phyloP scores from a whole-genome alignment of 371 early-diverging fungal genomes.

The Lichtheimia hyalospora region DNA sequence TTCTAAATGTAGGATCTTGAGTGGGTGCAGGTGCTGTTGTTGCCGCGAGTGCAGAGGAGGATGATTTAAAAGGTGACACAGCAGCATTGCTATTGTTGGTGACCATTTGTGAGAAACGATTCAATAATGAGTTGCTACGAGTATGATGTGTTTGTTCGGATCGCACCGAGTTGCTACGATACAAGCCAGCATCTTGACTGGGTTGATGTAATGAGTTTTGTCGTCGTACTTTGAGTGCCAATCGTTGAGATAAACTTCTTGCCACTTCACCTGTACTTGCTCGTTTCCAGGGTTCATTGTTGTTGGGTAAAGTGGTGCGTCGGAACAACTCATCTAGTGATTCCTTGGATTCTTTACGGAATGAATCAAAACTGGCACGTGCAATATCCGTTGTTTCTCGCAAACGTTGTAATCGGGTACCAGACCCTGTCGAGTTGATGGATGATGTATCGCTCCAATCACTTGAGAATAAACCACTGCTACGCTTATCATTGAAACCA shows the following conservation, averaged over 20 bases:
- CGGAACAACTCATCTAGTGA: slow-evolving; percentile 46
- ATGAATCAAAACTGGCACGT: slow-evolving; percentile 40
- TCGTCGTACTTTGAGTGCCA: slow-evolving; percentile 22
- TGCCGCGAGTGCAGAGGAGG: no score
- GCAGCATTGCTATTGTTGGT: slow-evolving; percentile 15
- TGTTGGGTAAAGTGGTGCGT: slow-evolving; percentile 12
- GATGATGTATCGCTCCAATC: slow-evolving; percentile 45
- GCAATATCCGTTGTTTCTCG: slow-evolving; percentile 47
- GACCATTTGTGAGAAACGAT: slow-evolving; percentile 39
- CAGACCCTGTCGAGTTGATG: slow-evolving; percentile 36
- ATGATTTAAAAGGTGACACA: slow-evolving; percentile 9
- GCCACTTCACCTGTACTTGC: slow-evolving; percentile 38
- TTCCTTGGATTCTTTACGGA: slow-evolving; percentile 39
- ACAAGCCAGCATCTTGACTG: background rate
- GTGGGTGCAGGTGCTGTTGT: no score
- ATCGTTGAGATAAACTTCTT: slow-evolving; percentile 31
- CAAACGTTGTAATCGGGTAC: slow-evolving; percentile 33
- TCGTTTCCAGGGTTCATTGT: slow-evolving; percentile 30
- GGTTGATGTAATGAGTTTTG: background rate
- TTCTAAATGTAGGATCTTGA: no score
- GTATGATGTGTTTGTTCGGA: slow-evolving; percentile 11
- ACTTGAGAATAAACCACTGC: slow-evolving; percentile 27
- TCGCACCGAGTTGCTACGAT: slow-evolving; percentile 6
- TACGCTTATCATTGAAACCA: slow-evolving; percentile 33
- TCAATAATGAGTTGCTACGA: slow-evolving; percentile 25